Evolutionary conservation across 106 monocot genomes (phyloP).

Genomic region (Allium cepa): DNA sequence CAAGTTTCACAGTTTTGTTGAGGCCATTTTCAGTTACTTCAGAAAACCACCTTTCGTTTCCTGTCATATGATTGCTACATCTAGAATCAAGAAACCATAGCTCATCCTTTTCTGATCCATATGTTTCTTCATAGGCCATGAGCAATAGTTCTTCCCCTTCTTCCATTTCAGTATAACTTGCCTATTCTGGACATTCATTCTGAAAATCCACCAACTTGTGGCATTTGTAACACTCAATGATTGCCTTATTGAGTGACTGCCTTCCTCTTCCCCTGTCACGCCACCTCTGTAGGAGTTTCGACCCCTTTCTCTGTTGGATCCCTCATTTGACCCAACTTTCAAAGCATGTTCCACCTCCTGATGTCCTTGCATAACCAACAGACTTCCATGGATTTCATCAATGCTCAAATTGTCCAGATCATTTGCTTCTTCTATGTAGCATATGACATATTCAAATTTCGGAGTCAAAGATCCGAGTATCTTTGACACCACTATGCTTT

Average conservation of each 20-base stretch:
- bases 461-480: conserved; percentile 1
- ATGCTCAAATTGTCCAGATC: background rate
- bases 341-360: background rate
- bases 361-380: background rate
- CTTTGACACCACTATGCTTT: background rate
- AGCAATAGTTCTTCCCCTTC: background rate
- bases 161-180: background rate
- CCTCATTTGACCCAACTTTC: background rate
- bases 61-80: conserved; percentile 3
- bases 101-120: background rate
- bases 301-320: background rate
- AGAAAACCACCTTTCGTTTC: conserved; percentile 2
- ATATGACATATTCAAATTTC: background rate
- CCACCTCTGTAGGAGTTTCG: background rate
- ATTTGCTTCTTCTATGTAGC: background rate
- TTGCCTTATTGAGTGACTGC: background rate
- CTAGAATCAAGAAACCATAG: conserved; percentile 3
- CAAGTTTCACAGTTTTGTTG: background rate
- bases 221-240: conserved; percentile 2
- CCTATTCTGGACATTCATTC: background rate
- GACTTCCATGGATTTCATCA: background rate
- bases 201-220: conserved; percentile 4
- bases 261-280: background rate
- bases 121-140: background rate
- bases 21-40: background rate